Percentiles rank a stretch among this genome's conserved stretches.
Evolutionary conservation across 129 eudicot genomes (phyloP).

Genomic region (Heracleum sosnowskyi): DNA sequence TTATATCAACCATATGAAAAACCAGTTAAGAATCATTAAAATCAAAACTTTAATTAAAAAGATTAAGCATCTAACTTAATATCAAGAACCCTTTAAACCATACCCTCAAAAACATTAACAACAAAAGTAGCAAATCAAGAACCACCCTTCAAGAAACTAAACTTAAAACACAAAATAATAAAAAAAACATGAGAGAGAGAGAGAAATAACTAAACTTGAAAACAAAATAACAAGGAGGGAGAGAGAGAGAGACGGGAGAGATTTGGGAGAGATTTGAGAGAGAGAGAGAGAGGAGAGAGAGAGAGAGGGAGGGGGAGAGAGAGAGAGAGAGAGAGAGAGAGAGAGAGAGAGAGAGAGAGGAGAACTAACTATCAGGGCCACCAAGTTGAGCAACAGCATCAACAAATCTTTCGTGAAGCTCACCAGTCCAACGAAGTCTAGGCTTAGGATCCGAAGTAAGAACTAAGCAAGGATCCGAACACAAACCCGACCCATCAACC

Average conservation of each 20-base stretch:
- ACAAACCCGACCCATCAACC: slow-evolving; percentile 34
- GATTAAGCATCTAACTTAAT: neutral
- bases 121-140: neutral
- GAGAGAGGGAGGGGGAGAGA: neutral
- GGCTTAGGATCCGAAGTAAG: slow-evolving; percentile 86
- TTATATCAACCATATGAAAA: neutral
- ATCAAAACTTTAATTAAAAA: neutral
- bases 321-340: neutral
- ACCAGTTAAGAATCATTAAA: neutral
- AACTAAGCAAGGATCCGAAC: slow-evolving; percentile 70
- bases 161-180: neutral
- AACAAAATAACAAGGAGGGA: too few species aligned
- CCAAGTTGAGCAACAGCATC: slow-evolving; percentile 97
- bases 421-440: slow-evolving; percentile 90
- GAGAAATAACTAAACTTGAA: too few species aligned
- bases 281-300: neutral
- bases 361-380: slow-evolving; percentile 73
- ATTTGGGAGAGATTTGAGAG: too few species aligned
- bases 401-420: slow-evolving; percentile 88
- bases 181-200: too few species aligned
- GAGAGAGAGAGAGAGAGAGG: neutral
- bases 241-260: too few species aligned
- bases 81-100: neutral
- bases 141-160: neutral
- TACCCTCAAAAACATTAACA: neutral